Evolutionary conservation across 495 filamentous ascomycete species (phyloP).

Genomic region (Penicillium roqueforti): DNA sequence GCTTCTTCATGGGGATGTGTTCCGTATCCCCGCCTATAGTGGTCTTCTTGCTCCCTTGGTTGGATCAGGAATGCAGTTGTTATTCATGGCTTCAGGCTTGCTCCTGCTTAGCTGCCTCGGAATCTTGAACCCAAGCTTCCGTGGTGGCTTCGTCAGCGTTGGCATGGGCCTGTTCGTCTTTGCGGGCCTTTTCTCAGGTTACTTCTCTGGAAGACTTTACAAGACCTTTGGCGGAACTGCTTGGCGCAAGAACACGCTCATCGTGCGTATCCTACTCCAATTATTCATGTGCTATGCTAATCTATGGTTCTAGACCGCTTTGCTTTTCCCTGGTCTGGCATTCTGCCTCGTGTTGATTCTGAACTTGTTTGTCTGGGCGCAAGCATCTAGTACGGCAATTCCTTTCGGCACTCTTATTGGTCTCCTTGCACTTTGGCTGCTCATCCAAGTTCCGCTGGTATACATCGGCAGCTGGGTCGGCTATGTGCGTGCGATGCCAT

Average conservation of each 20-base stretch:
- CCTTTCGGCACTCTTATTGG: slow-evolving; percentile 81
- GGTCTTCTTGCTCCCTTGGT: slow-evolving; percentile 79
- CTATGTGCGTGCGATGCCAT: slow-evolving; percentile 59
- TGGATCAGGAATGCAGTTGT: slow-evolving; percentile 83
- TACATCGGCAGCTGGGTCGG: slow-evolving; percentile 83
- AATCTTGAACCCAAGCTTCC: slow-evolving; percentile 84
- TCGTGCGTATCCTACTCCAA: slow-evolving; percentile 38
- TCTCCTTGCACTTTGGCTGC: slow-evolving; percentile 77
- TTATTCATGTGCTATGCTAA: slow-evolving; percentile 16
- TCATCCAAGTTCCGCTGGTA: slow-evolving; percentile 85
- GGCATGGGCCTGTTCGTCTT: slow-evolving; percentile 84
- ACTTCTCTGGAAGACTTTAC: slow-evolving; percentile 81
- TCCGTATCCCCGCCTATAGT: slow-evolving; percentile 71
- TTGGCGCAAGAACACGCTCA: slow-evolving; percentile 76
- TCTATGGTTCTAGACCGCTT: slow-evolving; percentile 52
- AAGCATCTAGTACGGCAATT: slow-evolving; percentile 86
- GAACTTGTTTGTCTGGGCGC: slow-evolving; percentile 92
- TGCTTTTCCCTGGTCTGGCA: slow-evolving; percentile 78
- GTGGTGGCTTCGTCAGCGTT: slow-evolving; percentile 87
- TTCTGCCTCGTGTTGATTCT: slow-evolving; percentile 78
- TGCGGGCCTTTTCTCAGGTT: slow-evolving; percentile 87
- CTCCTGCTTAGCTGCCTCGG: slow-evolving; percentile 78
- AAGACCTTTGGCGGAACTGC: slow-evolving; percentile 78
- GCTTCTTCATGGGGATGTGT: slow-evolving; percentile 91
- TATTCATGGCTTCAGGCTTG: slow-evolving; percentile 80